A percentile compares a stretch with the other conserved stretches of the same genome.
Conservation (phyloP, 2,329 filamentous ascomycete species). For the Cadophora gregata region DNA sequence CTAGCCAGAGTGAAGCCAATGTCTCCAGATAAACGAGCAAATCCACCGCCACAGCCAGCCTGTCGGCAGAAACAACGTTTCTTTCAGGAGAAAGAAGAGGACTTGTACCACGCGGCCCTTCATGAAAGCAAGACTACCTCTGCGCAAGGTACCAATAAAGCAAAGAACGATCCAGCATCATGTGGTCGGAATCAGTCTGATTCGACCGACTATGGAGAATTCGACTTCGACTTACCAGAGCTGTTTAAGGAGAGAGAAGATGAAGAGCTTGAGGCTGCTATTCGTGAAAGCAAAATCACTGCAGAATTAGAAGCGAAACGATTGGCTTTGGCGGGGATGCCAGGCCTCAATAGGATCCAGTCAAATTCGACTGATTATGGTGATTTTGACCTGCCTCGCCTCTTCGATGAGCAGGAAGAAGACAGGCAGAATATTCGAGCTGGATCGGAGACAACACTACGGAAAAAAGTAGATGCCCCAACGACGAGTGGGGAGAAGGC, state of each 20-base stretch:
- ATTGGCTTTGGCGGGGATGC: background rate
- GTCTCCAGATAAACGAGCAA: background rate
- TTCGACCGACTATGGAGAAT: constrained; percentile 18
- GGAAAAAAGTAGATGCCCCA: background rate
- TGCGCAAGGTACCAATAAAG: background rate
- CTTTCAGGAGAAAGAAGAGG: constrained; percentile 41
- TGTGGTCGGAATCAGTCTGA: background rate
- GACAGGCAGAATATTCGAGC: constrained; percentile 15
- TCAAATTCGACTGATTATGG: constrained; percentile 14
- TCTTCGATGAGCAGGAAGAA: constrained; percentile 42
- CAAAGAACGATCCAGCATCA: background rate
- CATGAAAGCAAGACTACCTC: constrained; percentile 29
- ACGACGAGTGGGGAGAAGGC: background rate
- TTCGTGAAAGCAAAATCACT: constrained; percentile 10
- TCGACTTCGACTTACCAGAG: constrained; percentile 9
- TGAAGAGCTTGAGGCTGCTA: constrained; percentile 11
- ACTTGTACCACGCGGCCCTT: constrained; percentile 34
- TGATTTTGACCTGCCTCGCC: constrained; percentile 17
- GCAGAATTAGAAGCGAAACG: constrained; percentile 7
- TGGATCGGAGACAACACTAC: background rate
- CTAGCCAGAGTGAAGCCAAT: background rate
- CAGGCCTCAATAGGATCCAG: background rate
- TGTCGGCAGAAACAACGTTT: constrained; percentile 30
- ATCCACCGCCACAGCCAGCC: constrained; percentile 3
- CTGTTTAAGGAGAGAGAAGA: constrained; percentile 5